phyloP scores from a whole-genome alignment of 352 stramenopile species.

The Phytopythium boreale region DNA sequence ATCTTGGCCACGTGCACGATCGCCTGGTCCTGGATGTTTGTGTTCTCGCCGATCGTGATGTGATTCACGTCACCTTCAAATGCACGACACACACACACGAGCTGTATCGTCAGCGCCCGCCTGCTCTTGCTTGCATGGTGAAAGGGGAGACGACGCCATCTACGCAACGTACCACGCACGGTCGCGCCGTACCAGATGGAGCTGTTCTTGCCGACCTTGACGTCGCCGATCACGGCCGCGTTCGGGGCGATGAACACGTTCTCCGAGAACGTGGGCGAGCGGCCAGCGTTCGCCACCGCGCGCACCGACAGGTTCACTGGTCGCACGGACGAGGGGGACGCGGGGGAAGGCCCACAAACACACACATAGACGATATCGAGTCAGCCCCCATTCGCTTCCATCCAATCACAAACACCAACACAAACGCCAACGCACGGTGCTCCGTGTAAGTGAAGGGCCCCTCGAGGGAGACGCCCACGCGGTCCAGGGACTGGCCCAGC shows the following conservation, averaged over 20 bases:
- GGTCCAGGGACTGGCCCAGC: slow-evolving; percentile 82
- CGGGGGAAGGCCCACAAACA: not conserved
- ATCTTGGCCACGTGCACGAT: slow-evolving; percentile 95
- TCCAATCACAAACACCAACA: not conserved
- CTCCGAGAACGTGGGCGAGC: slow-evolving; percentile 50
- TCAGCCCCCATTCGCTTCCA: not conserved
- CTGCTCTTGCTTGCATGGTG: not conserved
- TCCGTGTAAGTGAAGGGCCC: slow-evolving; percentile 83
- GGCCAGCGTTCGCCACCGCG: slow-evolving; percentile 66
- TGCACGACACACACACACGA: not conserved
- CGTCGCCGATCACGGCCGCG: slow-evolving; percentile 91
- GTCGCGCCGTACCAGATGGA: slow-evolving; percentile 94
- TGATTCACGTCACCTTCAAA: slow-evolving; percentile 82
- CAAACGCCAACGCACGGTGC: slow-evolving; percentile 51
- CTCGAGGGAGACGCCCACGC: slow-evolving; percentile 80
- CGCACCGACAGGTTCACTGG: slow-evolving; percentile 86
- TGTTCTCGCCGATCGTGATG: slow-evolving; percentile 93
- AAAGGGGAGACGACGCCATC: no score
- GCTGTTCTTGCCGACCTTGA: slow-evolving; percentile 88
- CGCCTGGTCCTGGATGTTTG: slow-evolving; percentile 91
- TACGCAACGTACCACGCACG: slow-evolving; percentile 57
- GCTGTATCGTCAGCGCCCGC: not conserved
- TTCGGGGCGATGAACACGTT: slow-evolving; percentile 89
- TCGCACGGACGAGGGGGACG: not conserved
- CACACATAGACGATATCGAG: not conserved